Percentiles rank a stretch among this genome's conserved stretches.
Conservation (phyloP, 2,329 filamentous ascomycete genomes). For the Paracorniculantispora psalliotae region DNA sequence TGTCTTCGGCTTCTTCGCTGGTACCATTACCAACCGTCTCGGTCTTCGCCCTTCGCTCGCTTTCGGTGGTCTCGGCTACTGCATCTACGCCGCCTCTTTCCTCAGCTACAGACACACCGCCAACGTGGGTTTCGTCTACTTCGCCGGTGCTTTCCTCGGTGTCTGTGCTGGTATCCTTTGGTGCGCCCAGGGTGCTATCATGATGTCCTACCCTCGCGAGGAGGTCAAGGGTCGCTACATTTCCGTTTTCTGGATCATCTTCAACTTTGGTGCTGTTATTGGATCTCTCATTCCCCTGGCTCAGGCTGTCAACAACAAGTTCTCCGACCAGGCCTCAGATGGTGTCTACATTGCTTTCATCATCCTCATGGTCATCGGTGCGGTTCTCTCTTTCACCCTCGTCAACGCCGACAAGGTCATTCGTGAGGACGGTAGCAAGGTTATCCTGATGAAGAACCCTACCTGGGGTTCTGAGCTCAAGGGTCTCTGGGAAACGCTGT, state of each 20-base stretch:
- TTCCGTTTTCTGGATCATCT: slow-evolving; percentile 90
- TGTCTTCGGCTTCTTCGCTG: slow-evolving; percentile 64
- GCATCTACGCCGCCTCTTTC: slow-evolving; percentile 67
- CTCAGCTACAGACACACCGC: slow-evolving; percentile 64
- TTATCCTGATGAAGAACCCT: slow-evolving; percentile 88
- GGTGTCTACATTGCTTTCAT: slow-evolving; percentile 88
- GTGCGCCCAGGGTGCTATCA: slow-evolving; percentile 79
- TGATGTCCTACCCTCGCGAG: slow-evolving; percentile 86
- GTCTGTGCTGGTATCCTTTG: slow-evolving; percentile 75
- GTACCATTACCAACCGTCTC: slow-evolving; percentile 72
- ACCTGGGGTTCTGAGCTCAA: slow-evolving; percentile 70
- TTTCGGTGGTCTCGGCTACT: slow-evolving; percentile 73
- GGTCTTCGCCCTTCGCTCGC: slow-evolving; percentile 64
- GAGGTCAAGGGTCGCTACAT: slow-evolving; percentile 82
- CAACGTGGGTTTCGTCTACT: slow-evolving; percentile 67
- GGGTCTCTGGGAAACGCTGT: slow-evolving; percentile 65
- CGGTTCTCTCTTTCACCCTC: slow-evolving; percentile 62
- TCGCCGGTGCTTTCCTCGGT: slow-evolving; percentile 71
- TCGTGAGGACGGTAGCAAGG: slow-evolving; percentile 70
- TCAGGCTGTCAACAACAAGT: slow-evolving; percentile 57
- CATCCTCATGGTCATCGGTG: slow-evolving; percentile 72
- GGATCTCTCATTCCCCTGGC: slow-evolving; percentile 72
- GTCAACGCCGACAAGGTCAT: slow-evolving; percentile 67
- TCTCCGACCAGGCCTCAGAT: slow-evolving; percentile 52
- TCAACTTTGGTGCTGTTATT: slow-evolving; percentile 87